Evolutionary conservation across 2,329 filamentous ascomycete genomes (phyloP), one percentile per base, ranked within the genome.

Genomic region (Ambrosiella cleistominuta): DNA sequence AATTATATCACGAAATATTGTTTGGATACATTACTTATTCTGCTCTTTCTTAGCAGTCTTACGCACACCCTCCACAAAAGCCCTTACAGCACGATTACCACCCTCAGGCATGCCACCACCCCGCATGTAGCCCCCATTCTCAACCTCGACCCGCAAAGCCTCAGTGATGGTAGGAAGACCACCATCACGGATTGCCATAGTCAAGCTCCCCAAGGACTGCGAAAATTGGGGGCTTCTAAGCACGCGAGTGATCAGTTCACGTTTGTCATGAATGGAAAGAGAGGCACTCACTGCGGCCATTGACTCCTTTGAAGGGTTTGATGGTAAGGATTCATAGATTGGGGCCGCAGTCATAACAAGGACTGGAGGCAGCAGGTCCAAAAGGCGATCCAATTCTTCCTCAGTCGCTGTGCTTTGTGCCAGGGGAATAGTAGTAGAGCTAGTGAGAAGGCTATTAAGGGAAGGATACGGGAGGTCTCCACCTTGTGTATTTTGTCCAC

Each of bases 151-250:
- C 6, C 82, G 80, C 44, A 98, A 73, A 3, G 90, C 91, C 65
- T 95, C 89, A 6, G 88, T 85, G 62, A 98, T 85, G 64, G 83
- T 94, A 3, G 91, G 90, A 59, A 98, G 71, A 0, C 91, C 93
- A 11, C 93, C 93, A 64, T 97, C 91, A 59, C 89, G 78, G 58
- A 98, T 74, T 11, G 93, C 93, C 70, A 89, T 82, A 0, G 89
- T 95, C 64, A 98, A 72, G 67, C 86, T 93, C 0, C 82, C 80
- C 44, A 96, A 71, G 63, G 88, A 91, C 69, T 97, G 93, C 61
- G 82, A 80, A 66, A 98, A 89, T 67, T 98, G 93, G 15, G 93
- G 91, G 63, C 87, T 94, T 62, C 87, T 81, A 12, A 97, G 72
- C 7, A 97, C 89, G 66, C 83, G 85, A 68, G 82, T 83, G 49